These are phyloP conservation scores for Cicer arietinum DNA, from an alignment of 306 rosid genomes.

Conservation along the genomic window DNA sequence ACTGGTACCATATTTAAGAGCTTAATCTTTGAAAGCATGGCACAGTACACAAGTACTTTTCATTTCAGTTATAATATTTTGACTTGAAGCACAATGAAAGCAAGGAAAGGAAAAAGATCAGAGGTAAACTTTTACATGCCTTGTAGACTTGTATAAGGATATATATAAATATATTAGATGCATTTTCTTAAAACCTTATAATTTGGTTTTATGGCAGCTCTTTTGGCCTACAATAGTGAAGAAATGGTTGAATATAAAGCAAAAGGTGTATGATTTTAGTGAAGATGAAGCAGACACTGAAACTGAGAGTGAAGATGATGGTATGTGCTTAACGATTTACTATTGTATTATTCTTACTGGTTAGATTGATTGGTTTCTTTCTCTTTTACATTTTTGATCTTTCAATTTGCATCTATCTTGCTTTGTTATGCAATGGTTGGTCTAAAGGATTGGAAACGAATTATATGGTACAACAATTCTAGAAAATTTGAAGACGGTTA, in stretches of 20 bases:
- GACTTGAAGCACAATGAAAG: constrained; percentile 57
- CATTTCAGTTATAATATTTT: constrained; percentile 40
- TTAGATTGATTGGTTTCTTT: background rate
- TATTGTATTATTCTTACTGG: background rate
- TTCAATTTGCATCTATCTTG: too few species aligned
- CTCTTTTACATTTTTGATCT: background rate
- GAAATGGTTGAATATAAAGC: constrained; percentile 95
- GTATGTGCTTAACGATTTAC: constrained; percentile 47
- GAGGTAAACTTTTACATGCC: constrained; percentile 63
- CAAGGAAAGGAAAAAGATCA: constrained; percentile 68
- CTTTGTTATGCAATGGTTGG: too few species aligned
- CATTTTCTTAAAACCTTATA: constrained; percentile 27
- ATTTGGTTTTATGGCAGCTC: constrained; percentile 59
- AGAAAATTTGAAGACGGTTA: too few species aligned
- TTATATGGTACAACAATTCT: too few species aligned
- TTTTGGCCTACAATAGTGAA: constrained; percentile 96
- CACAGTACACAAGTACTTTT: constrained; percentile 33
- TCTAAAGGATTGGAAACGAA: too few species aligned
- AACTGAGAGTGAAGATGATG: constrained; percentile 92
- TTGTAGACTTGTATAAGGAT: constrained; percentile 23
- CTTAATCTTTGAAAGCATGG: constrained; percentile 43
- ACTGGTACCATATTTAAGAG: constrained; percentile 57
- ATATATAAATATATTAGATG: background rate
- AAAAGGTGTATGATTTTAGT: constrained; percentile 78
- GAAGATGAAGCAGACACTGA: constrained; percentile 94